Evolutionary conservation across 768 basidiomycete genomes (phyloP).

Genomic region (Suillus cothurnatus): DNA sequence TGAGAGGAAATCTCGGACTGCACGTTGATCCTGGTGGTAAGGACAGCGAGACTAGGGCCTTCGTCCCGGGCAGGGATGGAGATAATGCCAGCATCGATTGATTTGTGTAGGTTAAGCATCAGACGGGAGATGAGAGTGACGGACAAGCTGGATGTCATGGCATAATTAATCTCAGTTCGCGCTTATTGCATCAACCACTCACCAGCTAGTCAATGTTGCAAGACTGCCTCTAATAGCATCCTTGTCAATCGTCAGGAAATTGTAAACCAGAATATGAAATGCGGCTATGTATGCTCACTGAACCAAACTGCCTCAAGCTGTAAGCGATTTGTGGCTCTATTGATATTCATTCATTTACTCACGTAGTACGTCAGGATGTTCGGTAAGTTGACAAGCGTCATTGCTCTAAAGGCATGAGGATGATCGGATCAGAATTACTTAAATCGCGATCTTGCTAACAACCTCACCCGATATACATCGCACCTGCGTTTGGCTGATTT

Average conservation of each 20-base stretch:
- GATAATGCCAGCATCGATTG: neutral
- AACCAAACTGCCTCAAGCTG: neutral
- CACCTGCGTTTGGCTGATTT: neutral
- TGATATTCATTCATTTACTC: neutral
- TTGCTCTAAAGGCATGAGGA: neutral
- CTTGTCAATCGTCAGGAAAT: neutral
- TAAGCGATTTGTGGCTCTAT: neutral
- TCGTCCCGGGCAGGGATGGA: neutral
- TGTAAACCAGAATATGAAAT: no score
- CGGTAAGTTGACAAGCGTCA: neutral
- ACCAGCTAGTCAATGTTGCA: neutral
- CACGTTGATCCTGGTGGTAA: neutral
- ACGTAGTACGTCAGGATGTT: neutral
- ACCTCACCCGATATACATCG: neutral
- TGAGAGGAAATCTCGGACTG: neutral
- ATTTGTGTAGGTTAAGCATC: neutral
- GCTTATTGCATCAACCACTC: neutral
- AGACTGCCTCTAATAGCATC: neutral
- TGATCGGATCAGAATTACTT: neutral
- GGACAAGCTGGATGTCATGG: neutral
- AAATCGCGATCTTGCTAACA: neutral
- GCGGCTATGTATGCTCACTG: neutral
- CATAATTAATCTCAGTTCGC: constrained; percentile 10
- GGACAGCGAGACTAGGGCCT: neutral
- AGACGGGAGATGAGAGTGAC: neutral